Evolutionary conservation across 768 basidiomycete species (phyloP).

Genomic region (Russula griseocarnosa): DNA sequence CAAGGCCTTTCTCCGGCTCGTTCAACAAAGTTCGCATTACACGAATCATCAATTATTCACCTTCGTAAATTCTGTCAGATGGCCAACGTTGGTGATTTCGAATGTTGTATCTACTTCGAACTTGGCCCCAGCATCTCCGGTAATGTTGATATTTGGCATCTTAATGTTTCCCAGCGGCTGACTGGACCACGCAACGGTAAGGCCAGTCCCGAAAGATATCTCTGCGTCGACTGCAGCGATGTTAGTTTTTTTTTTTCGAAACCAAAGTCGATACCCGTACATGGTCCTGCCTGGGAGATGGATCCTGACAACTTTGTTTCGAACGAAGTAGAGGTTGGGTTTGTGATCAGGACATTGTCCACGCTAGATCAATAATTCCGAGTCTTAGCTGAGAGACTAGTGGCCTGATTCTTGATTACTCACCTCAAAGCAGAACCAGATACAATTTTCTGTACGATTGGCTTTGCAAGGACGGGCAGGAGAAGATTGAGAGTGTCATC

Average conservation of each 20-base stretch:
- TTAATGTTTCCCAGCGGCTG: slow-evolving; percentile 54
- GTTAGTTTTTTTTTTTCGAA: not conserved
- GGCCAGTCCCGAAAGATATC: slow-evolving; percentile 60
- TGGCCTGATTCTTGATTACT: slow-evolving; percentile 18
- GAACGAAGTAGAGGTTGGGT: slow-evolving; percentile 56
- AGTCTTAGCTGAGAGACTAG: slow-evolving; percentile 7
- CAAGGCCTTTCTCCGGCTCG: slow-evolving; percentile 38
- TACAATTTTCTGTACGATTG: slow-evolving; percentile 72
- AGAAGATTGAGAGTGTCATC: slow-evolving; percentile 60
- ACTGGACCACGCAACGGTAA: slow-evolving; percentile 58
- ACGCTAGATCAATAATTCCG: slow-evolving; percentile 40
- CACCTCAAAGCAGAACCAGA: slow-evolving; percentile 54
- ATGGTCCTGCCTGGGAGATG: slow-evolving; percentile 69
- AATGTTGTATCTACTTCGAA: slow-evolving; percentile 55
- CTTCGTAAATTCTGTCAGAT: slow-evolving; percentile 63
- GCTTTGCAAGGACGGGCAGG: slow-evolving; percentile 64
- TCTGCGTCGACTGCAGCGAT: slow-evolving; percentile 53
- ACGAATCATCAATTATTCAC: slow-evolving; percentile 30
- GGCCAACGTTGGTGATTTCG: slow-evolving; percentile 51
- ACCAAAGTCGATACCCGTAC: slow-evolving; percentile 39
- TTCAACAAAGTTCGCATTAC: not conserved
- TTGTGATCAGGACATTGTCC: slow-evolving; percentile 55
- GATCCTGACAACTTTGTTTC: slow-evolving; percentile 54
- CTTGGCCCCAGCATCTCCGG: slow-evolving; percentile 59
- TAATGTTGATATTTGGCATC: slow-evolving; percentile 55